Evolutionary conservation across 306 rosid genomes (phyloP).

Genomic region (Dryas drummondii): DNA sequence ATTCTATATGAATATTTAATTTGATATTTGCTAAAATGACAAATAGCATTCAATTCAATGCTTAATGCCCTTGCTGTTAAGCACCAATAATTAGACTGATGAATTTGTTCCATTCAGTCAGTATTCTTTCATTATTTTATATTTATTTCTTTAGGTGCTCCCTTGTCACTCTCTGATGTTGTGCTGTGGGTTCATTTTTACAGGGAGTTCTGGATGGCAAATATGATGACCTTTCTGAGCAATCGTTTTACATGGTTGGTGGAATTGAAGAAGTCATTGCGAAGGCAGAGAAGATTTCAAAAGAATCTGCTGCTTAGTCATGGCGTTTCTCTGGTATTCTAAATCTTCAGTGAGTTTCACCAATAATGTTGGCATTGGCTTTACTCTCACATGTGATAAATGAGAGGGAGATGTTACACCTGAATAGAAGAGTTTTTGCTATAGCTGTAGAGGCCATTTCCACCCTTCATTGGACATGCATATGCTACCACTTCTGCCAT

Average conservation of each 20-base stretch:
- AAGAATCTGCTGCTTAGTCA: constrained; percentile 63
- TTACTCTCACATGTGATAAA: not conserved
- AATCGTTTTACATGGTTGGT: constrained; percentile 97
- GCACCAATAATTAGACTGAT: not conserved
- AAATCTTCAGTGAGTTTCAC: not conserved
- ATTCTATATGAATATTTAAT: too few species aligned
- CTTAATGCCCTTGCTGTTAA: not conserved
- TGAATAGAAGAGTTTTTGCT: constrained; percentile 9
- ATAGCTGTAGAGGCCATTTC: constrained; percentile 13
- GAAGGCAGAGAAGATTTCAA: constrained; percentile 94
- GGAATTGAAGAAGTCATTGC: constrained; percentile 94
- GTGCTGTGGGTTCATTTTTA: not conserved
- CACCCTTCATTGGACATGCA: not conserved
- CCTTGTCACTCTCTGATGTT: not conserved
- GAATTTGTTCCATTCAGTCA: not conserved
- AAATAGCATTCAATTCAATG: not conserved
- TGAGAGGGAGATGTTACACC: not conserved
- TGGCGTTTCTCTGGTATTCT: not conserved
- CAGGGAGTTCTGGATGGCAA: constrained; percentile 98
- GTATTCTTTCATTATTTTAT: not conserved
- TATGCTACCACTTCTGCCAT: not conserved
- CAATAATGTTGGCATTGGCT: not conserved
- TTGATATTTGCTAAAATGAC: not conserved
- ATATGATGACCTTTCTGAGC: constrained; percentile 88
- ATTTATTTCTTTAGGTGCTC: not conserved